phyloP scores from a whole-genome alignment of 2,329 filamentous ascomycete species.

The Beauveria sp. region DNA sequence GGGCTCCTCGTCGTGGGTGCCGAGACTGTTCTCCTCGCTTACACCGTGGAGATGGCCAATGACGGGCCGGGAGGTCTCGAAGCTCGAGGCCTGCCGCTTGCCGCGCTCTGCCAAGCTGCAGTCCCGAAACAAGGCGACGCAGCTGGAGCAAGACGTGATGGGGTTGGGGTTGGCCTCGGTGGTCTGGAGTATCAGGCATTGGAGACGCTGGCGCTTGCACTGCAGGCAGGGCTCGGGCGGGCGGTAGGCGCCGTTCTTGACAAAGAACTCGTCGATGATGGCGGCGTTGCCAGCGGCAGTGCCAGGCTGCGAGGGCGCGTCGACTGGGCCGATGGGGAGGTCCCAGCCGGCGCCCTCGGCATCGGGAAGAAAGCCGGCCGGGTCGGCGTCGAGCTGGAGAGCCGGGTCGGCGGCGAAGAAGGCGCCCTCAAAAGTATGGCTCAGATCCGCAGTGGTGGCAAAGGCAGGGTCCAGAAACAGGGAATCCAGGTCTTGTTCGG shows the following conservation, averaged over 20 bases:
- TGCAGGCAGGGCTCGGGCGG: constrained; percentile 36
- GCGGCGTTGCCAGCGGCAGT: constrained; percentile 10
- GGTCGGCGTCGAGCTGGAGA: background rate
- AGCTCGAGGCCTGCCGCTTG: constrained; percentile 37
- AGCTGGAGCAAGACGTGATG: constrained; percentile 39
- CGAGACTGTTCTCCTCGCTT: constrained; percentile 27
- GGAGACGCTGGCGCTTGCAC: constrained; percentile 35
- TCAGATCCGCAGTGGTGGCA: background rate
- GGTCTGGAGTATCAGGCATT: constrained; percentile 41
- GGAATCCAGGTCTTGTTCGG: background rate
- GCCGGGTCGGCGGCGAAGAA: constrained; percentile 1
- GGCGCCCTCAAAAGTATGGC: background rate
- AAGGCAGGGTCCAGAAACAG: constrained; percentile 1
- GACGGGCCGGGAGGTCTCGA: constrained; percentile 39
- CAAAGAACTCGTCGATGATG: constrained; percentile 30
- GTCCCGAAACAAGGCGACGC: constrained; percentile 41
- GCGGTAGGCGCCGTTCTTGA: constrained; percentile 32
- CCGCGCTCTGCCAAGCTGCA: constrained; percentile 38
- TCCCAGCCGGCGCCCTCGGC: background rate
- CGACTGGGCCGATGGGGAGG: background rate
- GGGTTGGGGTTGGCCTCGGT: constrained; percentile 41
- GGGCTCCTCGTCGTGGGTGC: background rate
- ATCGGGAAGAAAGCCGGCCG: background rate
- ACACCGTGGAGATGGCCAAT: constrained; percentile 42
- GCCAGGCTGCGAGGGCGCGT: background rate